Evolutionary conservation across 768 basidiomycete species (phyloP).

Genomic region (Ramaria sp.): DNA sequence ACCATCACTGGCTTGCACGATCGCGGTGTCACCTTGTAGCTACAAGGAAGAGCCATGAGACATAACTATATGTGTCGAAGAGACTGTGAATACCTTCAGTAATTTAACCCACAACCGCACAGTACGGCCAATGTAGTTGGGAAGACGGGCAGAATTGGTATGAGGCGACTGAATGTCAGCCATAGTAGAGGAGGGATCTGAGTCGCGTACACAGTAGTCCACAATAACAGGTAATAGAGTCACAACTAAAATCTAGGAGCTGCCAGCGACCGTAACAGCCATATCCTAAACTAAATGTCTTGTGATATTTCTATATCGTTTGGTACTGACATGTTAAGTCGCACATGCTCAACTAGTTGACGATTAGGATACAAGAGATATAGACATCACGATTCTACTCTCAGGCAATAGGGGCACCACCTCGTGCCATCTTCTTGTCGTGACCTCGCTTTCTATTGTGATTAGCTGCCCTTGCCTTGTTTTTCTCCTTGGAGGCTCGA

Average conservation of each 20-base stretch:
- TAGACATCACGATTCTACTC: not conserved
- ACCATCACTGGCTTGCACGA: constrained; percentile 58
- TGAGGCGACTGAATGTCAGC: constrained; percentile 30
- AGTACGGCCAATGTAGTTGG: constrained; percentile 38
- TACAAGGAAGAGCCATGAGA: constrained; percentile 10
- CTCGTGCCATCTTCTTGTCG: constrained; percentile 78
- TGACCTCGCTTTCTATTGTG: constrained; percentile 73
- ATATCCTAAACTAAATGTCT: too few species aligned
- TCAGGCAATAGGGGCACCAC: constrained; percentile 26
- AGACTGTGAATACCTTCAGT: constrained; percentile 26
- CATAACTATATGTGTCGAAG: not conserved
- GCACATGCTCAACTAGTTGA: too few species aligned
- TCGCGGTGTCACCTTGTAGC: constrained; percentile 32
- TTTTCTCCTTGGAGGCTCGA: constrained; percentile 65
- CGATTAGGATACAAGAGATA: not conserved
- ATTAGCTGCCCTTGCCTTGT: constrained; percentile 63
- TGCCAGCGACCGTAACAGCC: too few species aligned
- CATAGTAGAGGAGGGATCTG: constrained; percentile 7
- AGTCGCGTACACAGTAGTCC: constrained; percentile 9
- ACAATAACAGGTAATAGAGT: not conserved
- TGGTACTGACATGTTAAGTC: too few species aligned
- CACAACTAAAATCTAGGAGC: too few species aligned
- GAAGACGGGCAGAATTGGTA: constrained; percentile 51
- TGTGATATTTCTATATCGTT: too few species aligned
- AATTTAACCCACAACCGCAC: constrained; percentile 55